These are phyloP conservation scores for Kodamaea leandrae DNA, from an alignment of 805 yeast genomes.

Conservation along the genomic window DNA sequence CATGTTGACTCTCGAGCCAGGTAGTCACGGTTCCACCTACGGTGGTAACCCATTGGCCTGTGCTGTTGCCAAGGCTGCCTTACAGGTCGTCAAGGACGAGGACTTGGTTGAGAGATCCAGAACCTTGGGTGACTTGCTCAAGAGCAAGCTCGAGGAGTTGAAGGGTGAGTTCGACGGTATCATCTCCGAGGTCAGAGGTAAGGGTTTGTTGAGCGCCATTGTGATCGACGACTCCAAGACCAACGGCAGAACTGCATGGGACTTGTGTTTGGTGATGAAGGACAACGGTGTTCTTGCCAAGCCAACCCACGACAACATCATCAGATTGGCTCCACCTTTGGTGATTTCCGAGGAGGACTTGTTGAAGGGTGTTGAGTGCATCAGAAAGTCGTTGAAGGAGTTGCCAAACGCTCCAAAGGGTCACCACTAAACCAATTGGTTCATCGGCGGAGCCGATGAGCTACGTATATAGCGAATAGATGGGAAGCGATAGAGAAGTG, in stretches of 20 bases:
- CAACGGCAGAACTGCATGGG: slow-evolving; percentile 94
- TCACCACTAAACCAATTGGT: slow-evolving; percentile 42
- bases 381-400: slow-evolving; percentile 53
- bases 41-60: slow-evolving; percentile 98
- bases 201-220: slow-evolving; percentile 85
- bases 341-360: slow-evolving; percentile 87
- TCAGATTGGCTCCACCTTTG: slow-evolving; percentile 94
- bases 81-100: slow-evolving; percentile 87
- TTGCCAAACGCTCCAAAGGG: slow-evolving; percentile 54
- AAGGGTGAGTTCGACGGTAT: slow-evolving; percentile 50
- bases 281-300: slow-evolving; percentile 88
- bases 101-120: slow-evolving; percentile 75
- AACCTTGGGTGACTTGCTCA: slow-evolving; percentile 67
- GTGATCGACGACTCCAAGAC: slow-evolving; percentile 84
- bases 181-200: slow-evolving; percentile 70
- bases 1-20: slow-evolving; percentile 87
- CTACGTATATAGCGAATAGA: too few relatives aligned
- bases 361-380: slow-evolving; percentile 73
- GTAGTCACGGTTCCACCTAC: slow-evolving; percentile 96
- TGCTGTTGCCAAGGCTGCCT: slow-evolving; percentile 88
- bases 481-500: too few relatives aligned
- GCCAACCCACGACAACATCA: slow-evolving; percentile 94
- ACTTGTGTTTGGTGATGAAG: slow-evolving; percentile 85
- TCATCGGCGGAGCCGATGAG: too few relatives aligned
- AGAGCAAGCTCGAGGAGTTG: slow-evolving; percentile 53